Evolutionary conservation across 768 basidiomycete genomes (phyloP), one percentile per base, ranked within the genome.

Genomic region (Fomitopsis pulvina): DNA sequence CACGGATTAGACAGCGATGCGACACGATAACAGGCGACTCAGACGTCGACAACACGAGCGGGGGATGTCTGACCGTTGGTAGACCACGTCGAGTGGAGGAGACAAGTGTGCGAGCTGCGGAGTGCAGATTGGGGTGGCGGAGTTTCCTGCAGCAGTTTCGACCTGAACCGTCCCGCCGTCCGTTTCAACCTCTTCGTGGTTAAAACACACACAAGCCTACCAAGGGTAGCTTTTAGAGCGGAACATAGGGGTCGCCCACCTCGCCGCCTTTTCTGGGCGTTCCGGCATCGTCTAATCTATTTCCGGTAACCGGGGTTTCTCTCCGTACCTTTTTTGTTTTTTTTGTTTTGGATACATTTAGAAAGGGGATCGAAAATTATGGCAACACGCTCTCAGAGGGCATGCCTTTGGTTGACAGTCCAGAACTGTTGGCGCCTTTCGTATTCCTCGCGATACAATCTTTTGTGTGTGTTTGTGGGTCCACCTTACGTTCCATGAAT

Each of bases 391-490:
- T n/a, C n/a, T n/a, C n/a, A n/a, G n/a, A n/a, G n/a, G n/a, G n/a
- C n/a, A n/a, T n/a, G n/a, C n/a, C n/a, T n/a, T n/a, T n/a, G n/a
- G n/a, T n/a, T n/a, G n/a, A n/a, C n/a, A n/a, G n/a, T n/a, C n/a
- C n/a, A n/a, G n/a, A n/a, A n/a, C n/a, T n/a, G n/a, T n/a, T n/a
- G 34, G 14, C 6, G 14, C 34, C 34, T 4, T 37, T 14, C 14
- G 18, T 18, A 14, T 4, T 18, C 14, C 5, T 5, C 14, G 30
- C 45, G 50, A 51, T 45, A 38, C 10, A 51, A 51, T 45, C 45
- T 51, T n/a, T 11, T 46, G 61, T 66, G 59, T 61, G 60, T 62
- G 61, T 60, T 6, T 59, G 60, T 66, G 59, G 63, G 63, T 66
- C 65, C 65, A 11, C 47, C 20, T 32, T 48, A n/a, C 32, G 21